Conservation (phyloP, 2,329 filamentous ascomycete species). For the Thielaviopsis punctulata region DNA sequence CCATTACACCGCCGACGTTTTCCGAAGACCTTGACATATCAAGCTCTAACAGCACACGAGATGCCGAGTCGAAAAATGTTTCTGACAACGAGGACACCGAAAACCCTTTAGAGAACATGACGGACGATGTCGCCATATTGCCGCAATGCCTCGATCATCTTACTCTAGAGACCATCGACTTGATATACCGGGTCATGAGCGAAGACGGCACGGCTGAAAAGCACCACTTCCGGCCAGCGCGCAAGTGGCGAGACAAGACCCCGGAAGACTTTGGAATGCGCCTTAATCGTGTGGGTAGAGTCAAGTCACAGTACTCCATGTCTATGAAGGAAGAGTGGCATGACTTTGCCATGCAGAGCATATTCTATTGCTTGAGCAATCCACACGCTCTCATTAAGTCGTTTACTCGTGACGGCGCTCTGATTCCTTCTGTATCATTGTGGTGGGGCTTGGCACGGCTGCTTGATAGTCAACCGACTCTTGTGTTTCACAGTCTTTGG, state of each 20-base stretch:
- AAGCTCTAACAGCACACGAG: slow-evolving; percentile 8
- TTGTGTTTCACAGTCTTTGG: slow-evolving; percentile 50
- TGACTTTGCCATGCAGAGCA: slow-evolving; percentile 43
- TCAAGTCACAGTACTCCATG: slow-evolving; percentile 16
- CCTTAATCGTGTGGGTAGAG: slow-evolving; percentile 3
- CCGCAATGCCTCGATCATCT: slow-evolving; percentile 41
- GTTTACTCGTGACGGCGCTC: slow-evolving; percentile 34
- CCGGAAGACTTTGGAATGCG: slow-evolving; percentile 3
- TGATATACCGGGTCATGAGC: slow-evolving; percentile 42
- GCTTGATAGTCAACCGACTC: slow-evolving; percentile 35
- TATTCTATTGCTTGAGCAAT: slow-evolving; percentile 46
- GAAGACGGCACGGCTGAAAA: slow-evolving; percentile 36
- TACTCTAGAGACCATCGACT: slow-evolving; percentile 37
- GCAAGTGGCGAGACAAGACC: slow-evolving; percentile 5
- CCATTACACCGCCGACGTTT: slow-evolving; percentile 7
- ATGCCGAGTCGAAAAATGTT: slow-evolving; percentile 1
- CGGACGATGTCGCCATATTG: slow-evolving; percentile 16
- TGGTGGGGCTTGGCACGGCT: slow-evolving; percentile 48
- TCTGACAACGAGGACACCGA: background rate
- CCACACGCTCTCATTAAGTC: slow-evolving; percentile 37
- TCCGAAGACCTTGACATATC: slow-evolving; percentile 7
- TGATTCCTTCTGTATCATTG: slow-evolving; percentile 42
- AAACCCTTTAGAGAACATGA: background rate
- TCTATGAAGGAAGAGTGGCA: slow-evolving; percentile 33
- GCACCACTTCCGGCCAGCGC: slow-evolving; percentile 13